These are phyloP conservation scores for Lagenidium sp. DNA, from an alignment of 352 stramenopile genomes.

Conservation along the genomic window DNA sequence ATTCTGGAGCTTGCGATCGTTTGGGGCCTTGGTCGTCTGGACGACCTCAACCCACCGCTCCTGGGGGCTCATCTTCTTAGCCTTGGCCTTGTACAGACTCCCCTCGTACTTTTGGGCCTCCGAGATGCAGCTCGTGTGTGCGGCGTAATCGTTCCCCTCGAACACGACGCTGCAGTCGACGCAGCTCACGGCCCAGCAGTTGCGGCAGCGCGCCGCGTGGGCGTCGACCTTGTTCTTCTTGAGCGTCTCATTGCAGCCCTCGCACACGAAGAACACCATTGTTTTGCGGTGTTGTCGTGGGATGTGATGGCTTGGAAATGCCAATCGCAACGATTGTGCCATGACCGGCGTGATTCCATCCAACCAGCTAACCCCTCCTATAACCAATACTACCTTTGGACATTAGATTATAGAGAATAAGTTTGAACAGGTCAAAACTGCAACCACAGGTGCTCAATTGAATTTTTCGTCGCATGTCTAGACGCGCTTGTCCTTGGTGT, in stretches of 20 bases:
- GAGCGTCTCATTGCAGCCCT: conserved; percentile 88
- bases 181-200: conserved; percentile 90
- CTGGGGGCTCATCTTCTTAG: conserved; percentile 80
- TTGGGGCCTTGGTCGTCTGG: conserved; percentile 26
- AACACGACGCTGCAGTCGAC: conserved; percentile 91
- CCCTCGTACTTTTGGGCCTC: conserved; percentile 94
- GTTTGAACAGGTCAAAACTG: no score
- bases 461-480: no score
- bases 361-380: no score
- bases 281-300: no score
- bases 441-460: no score
- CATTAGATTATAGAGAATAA: no score
- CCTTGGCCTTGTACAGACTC: conserved; percentile 69
- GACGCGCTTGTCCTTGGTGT: background rate
- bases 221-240: conserved; percentile 93
- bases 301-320: no score
- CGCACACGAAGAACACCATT: conserved; percentile 87
- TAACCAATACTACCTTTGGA: no score
- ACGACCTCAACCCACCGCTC: conserved; percentile 84
- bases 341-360: no score
- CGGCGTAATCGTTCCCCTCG: conserved; percentile 81
- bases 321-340: no score
- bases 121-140: conserved; percentile 89
- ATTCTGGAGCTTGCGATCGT: conserved; percentile 47
- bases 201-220: conserved; percentile 73